Percentiles rank a stretch among this genome's conserved stretches.
These are phyloP conservation scores for Puccinia hordei DNA, from an alignment of 1,284 basidiomycete species.

Conservation along the genomic window DNA sequence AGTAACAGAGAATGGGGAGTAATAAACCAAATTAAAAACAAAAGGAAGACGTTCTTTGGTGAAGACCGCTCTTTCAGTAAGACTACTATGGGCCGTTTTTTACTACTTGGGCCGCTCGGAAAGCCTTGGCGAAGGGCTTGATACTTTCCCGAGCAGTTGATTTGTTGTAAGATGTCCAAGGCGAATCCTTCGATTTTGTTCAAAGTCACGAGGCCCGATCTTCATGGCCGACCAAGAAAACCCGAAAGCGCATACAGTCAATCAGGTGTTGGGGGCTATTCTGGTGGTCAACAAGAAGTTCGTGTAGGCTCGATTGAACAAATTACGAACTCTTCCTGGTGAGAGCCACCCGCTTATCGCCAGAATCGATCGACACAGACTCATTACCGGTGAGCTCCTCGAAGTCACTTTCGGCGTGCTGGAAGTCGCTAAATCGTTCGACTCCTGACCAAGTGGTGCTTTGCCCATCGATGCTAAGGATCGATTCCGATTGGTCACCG, in stretches of 20 bases:
- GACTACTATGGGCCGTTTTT: background rate
- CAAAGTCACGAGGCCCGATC: background rate
- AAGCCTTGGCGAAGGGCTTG: background rate
- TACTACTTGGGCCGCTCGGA: background rate
- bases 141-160: slow-evolving; percentile 4
- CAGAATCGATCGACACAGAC: background rate
- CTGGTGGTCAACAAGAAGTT: background rate
- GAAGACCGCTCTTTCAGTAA: background rate
- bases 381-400: background rate
- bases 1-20: too few species aligned
- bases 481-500: slow-evolving; percentile 4
- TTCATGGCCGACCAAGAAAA: background rate
- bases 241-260: background rate
- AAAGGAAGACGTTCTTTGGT: background rate
- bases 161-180: slow-evolving; percentile 25
- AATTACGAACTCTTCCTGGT: background rate
- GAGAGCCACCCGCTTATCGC: background rate
- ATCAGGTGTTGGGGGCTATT: background rate
- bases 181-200: slow-evolving; percentile 21
- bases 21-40: too few species aligned
- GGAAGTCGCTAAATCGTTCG: background rate
- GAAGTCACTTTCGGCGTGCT: background rate
- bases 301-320: background rate
- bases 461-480: background rate
- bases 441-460: background rate